A percentile compares a stretch with the other conserved stretches of the same genome.
phyloP scores from a whole-genome alignment of 2,329 filamentous ascomycete species.

The Nannizzia gypsea region DNA sequence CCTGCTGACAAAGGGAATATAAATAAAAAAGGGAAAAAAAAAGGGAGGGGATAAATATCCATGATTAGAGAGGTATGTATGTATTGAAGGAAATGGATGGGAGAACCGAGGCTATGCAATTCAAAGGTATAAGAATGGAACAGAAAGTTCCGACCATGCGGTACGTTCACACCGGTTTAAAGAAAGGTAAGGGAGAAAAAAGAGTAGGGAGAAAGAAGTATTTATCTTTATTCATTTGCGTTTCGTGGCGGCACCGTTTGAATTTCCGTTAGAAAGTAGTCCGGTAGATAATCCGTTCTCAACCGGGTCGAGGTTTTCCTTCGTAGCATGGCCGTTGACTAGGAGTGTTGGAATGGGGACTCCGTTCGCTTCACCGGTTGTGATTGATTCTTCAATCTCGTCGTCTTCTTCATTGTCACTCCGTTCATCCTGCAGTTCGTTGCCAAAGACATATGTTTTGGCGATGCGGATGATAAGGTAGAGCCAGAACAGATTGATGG shows the following conservation, averaged over 20 bases:
- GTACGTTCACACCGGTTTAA: not conserved
- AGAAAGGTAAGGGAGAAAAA: not conserved
- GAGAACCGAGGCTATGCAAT: not conserved
- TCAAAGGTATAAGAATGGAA: slow-evolving; percentile 2
- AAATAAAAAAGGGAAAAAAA: not conserved
- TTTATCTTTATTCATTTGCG: slow-evolving; percentile 1
- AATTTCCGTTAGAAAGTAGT: not conserved
- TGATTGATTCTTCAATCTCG: slow-evolving; percentile 15
- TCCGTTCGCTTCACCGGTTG: not conserved
- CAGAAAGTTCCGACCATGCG: not conserved
- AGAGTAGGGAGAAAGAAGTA: no score
- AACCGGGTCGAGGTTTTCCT: not conserved
- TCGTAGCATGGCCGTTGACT: not conserved
- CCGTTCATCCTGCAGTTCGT: slow-evolving; percentile 31
- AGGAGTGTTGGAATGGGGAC: not conserved
- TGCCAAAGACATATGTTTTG: slow-evolving; percentile 32
- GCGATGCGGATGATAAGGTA: slow-evolving; percentile 36
- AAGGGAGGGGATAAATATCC: not conserved
- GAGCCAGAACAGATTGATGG: slow-evolving; percentile 38
- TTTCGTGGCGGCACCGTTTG: not conserved
- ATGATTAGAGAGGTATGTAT: not conserved
- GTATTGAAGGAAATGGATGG: not conserved
- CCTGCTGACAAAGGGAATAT: not conserved
- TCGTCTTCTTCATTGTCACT: slow-evolving; percentile 35
- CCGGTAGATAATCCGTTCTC: not conserved